phyloP scores from a whole-genome alignment of 768 basidiomycete genomes.

The Tephrocybe sp. region DNA sequence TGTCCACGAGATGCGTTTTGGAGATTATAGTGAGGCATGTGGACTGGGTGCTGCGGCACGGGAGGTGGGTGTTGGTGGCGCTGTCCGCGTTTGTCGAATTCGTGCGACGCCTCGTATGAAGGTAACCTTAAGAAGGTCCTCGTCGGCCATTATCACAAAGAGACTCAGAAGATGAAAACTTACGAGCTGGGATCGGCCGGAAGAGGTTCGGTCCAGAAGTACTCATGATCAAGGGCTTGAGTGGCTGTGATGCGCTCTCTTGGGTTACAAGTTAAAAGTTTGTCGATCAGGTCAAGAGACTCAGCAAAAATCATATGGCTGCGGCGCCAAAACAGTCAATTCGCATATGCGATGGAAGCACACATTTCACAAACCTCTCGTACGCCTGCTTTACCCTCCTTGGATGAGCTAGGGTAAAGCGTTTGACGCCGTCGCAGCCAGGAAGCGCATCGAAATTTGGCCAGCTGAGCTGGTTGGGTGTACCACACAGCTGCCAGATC shows the following conservation, averaged over 20 bases:
- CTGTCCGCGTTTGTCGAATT: conserved; percentile 43
- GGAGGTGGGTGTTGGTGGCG: conserved; percentile 19
- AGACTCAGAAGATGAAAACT: conserved; percentile 22
- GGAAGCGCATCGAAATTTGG: conserved; percentile 74
- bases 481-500: conserved; percentile 89
- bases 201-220: conserved; percentile 91
- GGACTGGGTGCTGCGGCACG: conserved; percentile 5
- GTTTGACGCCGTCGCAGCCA: conserved; percentile 77
- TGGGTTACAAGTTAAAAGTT: conserved; percentile 82
- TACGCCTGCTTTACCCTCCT: conserved; percentile 59
- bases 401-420: conserved; percentile 47
- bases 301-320: conserved; percentile 61
- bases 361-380: conserved; percentile 51
- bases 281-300: conserved; percentile 81
- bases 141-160: conserved; percentile 1
- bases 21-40: neutral
- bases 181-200: conserved; percentile 85
- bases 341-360: neutral
- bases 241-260: conserved; percentile 79
- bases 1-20: conserved; percentile 6
- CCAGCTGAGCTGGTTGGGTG: conserved; percentile 82
- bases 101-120: conserved; percentile 79
- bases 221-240: conserved; percentile 88
- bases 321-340: conserved; percentile 9
- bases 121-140: conserved; percentile 50